Base-by-base conservation (phyloP, 495 filamentous ascomycete species). In the Chaetomidium leptoderma region DNA sequence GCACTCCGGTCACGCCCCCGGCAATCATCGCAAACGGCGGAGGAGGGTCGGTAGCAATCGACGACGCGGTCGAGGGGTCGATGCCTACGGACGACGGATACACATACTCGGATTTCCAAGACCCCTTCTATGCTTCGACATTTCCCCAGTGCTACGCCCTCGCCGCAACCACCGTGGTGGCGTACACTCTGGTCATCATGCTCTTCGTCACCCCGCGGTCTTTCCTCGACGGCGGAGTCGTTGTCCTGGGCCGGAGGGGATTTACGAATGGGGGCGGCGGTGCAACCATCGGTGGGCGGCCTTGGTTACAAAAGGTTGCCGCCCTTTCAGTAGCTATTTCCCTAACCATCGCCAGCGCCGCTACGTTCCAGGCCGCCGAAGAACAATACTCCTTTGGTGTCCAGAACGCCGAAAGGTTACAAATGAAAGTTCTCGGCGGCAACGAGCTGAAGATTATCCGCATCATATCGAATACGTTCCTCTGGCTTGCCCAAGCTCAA, bases 401-500 rank as follows among this genome's bases (percentile, higher is more conserved):
- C 64, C 74, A 79, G 65, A 87, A 96, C 70, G 92, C 90, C 3
- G 74, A 77, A 36, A 78, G 76, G 24, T 72, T 98, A 36, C 87
- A 91, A 30, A 69, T 82, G 27, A 76, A 84, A 52, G 93, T 98
- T 4, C 81, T 91, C 44, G 84, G 85, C 49, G 88, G 92, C 16
- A 80, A 84, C 58, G 89, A 96, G 66, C 84, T 97, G 58, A 87
- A 90, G 55, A 79, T 95, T 55, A 91, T 95, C 49, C 86, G 90
- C 58, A 83, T 97, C 57, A 88, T 98, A 49, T 96, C 91, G 4
- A 90, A 95, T 68, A 89, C 92, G 0, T 97, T 96, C 64, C 81
- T 98, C 11, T 98, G 93, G 93, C 83, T 97, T 53, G 93, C 93
- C 1, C 93, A 98, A 72, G 92, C 95, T 0, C 93, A 98, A 70